Conservation (phyloP, 306 rosid genomes). For the Dryas alaskensis region DNA sequence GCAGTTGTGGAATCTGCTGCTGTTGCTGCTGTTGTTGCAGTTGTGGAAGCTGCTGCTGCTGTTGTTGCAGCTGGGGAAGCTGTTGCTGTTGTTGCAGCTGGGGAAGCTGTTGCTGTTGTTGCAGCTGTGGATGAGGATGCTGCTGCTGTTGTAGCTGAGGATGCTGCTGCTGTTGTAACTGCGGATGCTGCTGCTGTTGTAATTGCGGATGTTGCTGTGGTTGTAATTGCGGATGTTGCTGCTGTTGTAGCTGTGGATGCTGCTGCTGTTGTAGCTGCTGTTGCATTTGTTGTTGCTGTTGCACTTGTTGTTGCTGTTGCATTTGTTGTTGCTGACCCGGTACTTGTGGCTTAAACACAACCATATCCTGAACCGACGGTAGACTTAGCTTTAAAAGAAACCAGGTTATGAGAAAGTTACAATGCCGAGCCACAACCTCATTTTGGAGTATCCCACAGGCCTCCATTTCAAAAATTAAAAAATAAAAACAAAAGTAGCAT, state of each 20-base stretch:
- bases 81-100: constrained; percentile 24
- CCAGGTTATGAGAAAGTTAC: constrained; percentile 9
- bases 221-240: constrained; percentile 19
- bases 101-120: constrained; percentile 18
- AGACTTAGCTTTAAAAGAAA: constrained; percentile 26
- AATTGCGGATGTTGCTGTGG: constrained; percentile 24
- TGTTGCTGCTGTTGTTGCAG: constrained; percentile 45
- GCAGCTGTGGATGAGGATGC: constrained; percentile 20
- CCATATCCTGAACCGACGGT: constrained; percentile 77
- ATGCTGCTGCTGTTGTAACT: constrained; percentile 25
- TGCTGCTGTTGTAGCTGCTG: constrained; percentile 24
- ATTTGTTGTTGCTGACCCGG: constrained; percentile 70
- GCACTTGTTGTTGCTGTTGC: constrained; percentile 15
- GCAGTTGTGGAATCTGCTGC: constrained; percentile 34
- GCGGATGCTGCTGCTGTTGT: constrained; percentile 17
- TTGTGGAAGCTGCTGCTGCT: constrained; percentile 45
- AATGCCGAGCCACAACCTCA: constrained; percentile 18
- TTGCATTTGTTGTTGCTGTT: constrained; percentile 12
- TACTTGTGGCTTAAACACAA: constrained; percentile 86
- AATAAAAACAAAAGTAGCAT: background rate
- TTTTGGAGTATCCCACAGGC: constrained; percentile 17
- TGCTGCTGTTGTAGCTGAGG: constrained; percentile 30
- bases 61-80: constrained; percentile 23
- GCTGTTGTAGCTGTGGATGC: constrained; percentile 23
- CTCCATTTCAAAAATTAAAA: constrained; percentile 2